Conservation (phyloP, 352 stramenopile species). For the Globisporangium mamillatum region DNA sequence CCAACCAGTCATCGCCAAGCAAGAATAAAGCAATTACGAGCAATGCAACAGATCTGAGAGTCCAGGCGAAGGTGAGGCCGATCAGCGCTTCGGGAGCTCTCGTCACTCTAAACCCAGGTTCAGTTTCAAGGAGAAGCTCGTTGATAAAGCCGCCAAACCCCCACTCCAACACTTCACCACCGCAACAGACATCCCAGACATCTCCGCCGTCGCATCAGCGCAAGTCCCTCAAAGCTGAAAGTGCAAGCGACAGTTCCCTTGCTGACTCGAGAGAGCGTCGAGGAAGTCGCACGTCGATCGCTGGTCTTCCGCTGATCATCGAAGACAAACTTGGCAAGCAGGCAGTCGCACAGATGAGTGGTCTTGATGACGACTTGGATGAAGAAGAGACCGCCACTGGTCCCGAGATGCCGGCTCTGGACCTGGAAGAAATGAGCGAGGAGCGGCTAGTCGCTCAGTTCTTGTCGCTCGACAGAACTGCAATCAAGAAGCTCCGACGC, state of each 20-base stretch:
- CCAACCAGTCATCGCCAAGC: not conserved
- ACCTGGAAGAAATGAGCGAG: conserved; percentile 61
- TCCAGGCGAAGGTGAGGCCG: conserved; percentile 15
- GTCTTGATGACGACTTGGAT: conserved; percentile 12
- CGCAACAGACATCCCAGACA: not conserved
- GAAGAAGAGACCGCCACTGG: not conserved
- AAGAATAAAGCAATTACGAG: not conserved
- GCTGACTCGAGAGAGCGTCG: conserved; percentile 5
- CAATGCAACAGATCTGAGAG: not conserved
- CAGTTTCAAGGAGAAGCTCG: not conserved
- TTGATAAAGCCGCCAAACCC: not conserved
- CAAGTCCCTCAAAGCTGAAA: conserved; percentile 9
- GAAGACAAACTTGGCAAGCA: conserved; percentile 19
- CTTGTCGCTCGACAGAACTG: conserved; percentile 38
- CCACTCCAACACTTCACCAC: not conserved
- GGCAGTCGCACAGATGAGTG: conserved; percentile 4
- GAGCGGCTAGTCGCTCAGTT: conserved; percentile 47
- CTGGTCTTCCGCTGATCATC: conserved; percentile 27
- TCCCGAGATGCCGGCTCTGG: conserved; percentile 16
- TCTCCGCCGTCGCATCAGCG: not conserved
- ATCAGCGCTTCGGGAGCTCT: conserved; percentile 30
- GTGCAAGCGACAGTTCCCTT: not conserved
- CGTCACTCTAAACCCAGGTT: conserved; percentile 21
- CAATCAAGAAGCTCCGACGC: conserved; percentile 55
- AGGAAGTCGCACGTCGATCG: conserved; percentile 17